A percentile compares a stretch with the other conserved stretches of the same genome.
These are phyloP conservation scores for Penicillium roqueforti DNA, from an alignment of 495 filamentous ascomycete species.

Conservation along the genomic window DNA sequence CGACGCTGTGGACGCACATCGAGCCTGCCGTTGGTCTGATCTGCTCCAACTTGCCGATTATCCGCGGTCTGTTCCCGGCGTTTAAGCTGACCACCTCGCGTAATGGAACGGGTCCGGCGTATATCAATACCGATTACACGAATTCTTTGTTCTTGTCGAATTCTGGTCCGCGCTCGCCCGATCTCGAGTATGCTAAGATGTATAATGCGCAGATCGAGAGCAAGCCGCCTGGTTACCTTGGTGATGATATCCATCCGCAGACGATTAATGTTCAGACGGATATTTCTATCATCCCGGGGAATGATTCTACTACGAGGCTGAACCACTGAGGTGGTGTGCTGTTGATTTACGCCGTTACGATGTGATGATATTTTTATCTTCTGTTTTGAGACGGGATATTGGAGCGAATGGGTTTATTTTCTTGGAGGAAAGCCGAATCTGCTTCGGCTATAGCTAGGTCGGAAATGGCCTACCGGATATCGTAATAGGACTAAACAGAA, in stretches of 20 bases:
- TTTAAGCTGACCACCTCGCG: constrained; percentile 30
- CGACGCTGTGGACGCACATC: constrained; percentile 54
- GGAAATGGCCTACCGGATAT: too few species aligned
- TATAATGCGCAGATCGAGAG: constrained; percentile 14
- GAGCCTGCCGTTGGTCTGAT: constrained; percentile 55
- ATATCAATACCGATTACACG: constrained; percentile 29
- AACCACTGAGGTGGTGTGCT: not conserved
- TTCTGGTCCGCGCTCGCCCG: constrained; percentile 25
- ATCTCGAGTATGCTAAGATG: constrained; percentile 33
- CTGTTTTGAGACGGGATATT: not conserved
- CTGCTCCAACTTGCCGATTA: constrained; percentile 55
- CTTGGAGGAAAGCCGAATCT: not conserved
- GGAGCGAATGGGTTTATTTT: not conserved
- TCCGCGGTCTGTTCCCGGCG: constrained; percentile 48
- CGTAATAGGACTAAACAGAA: not conserved
- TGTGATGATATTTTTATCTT: constrained; percentile 11
- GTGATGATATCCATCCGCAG: constrained; percentile 18
- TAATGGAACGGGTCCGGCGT: constrained; percentile 21
- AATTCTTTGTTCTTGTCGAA: constrained; percentile 27
- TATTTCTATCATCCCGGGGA: constrained; percentile 21
- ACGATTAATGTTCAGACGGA: constrained; percentile 33
- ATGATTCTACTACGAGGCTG: constrained; percentile 13
- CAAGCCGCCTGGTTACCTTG: constrained; percentile 5
- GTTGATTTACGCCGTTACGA: constrained; percentile 15
- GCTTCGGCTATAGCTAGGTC: not conserved